Base-by-base conservation (phyloP, 2,329 filamentous ascomycete species). In the Colletotrichum eleusines region DNA sequence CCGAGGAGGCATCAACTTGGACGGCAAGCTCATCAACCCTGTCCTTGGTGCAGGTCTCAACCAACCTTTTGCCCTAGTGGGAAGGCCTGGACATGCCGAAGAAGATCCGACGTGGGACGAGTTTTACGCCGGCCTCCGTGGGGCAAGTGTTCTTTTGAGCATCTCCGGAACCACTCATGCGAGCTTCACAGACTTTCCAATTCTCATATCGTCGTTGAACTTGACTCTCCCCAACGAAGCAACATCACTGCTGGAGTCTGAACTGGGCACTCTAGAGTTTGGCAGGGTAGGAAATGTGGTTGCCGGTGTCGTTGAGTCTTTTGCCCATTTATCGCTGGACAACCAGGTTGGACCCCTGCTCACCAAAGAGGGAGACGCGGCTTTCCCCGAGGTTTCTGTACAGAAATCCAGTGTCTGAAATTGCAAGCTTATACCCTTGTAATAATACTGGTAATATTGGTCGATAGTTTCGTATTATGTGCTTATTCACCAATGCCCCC, bases 1-100 rank as follows among this genome's bases (percentile, higher is more conserved):
- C 64, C 66, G 73, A 0, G 82, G 77, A 0, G 84, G 82, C 5
- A 73, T 84, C 1, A 77, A 84, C 57, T 35, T 85, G 11, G 84
- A 86, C 70, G 84, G 84, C 6, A 68, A 72, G 1, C 61, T 84
- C 0, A 76, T 78, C 48, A 76, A 77, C 3, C 76, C 79, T 0
- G 78, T 75, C 3, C 74, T 78, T 5, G 70, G 73, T 26, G 66
- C 67, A 2, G 79, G 79, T 0, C 72, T 80, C 1, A 53, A 74
- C 4, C 74, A 74, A 35, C 78, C 80, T 0, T 80, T 82, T 58
- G 60, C 79, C 1, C 72, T 79, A 0, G 73, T 81, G 5, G 80
- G 81, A 0, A 75, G 78, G 5, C 74, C 75, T 0, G 71, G 72
- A 2, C 80, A 82, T 50, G 48, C 64, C 7, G 44, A 69, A 6